A percentile compares a stretch with the other conserved stretches of the same genome.
phyloP scores from a whole-genome alignment of 768 basidiomycete species.

The Termitomyces sp. region DNA sequence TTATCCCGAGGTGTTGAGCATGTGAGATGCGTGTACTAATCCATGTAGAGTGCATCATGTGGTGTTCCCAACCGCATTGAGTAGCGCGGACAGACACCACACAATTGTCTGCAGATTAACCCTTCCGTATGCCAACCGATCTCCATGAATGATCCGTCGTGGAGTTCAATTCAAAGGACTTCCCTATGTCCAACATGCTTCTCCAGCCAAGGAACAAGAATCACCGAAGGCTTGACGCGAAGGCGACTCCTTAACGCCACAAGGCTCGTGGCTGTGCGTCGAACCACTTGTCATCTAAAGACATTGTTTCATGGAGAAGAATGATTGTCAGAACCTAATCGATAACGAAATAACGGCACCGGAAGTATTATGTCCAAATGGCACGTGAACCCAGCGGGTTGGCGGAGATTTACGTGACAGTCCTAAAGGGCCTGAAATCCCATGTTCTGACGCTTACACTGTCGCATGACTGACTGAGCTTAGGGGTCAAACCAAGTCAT shows the following conservation, averaged over 20 bases:
- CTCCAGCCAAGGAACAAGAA: slow-evolving; percentile 4
- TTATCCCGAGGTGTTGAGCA: background rate
- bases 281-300: slow-evolving; percentile 8
- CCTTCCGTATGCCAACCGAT: background rate
- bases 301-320: background rate
- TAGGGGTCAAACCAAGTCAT: slow-evolving; percentile 1
- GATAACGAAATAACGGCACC: slow-evolving; percentile 10
- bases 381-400: slow-evolving; percentile 1
- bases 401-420: slow-evolving; percentile 4
- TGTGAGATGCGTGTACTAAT: background rate
- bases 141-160: slow-evolving; percentile 6
- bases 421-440: background rate
- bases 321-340: slow-evolving; percentile 7
- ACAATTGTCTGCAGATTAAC: background rate
- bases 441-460: slow-evolving; percentile 1
- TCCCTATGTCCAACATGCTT: background rate
- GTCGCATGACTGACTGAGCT: slow-evolving; percentile 10
- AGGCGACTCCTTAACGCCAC: slow-evolving; percentile 21
- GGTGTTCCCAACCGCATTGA: background rate
- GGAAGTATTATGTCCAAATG: background rate
- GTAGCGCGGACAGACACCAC: no score
- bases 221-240: slow-evolving; percentile 6
- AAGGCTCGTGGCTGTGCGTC: slow-evolving; percentile 27
- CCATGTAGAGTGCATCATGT: background rate
- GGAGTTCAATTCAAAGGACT: background rate